Conservation (phyloP, 73 alveolate genomes). For the Effrenium voratum region DNA sequence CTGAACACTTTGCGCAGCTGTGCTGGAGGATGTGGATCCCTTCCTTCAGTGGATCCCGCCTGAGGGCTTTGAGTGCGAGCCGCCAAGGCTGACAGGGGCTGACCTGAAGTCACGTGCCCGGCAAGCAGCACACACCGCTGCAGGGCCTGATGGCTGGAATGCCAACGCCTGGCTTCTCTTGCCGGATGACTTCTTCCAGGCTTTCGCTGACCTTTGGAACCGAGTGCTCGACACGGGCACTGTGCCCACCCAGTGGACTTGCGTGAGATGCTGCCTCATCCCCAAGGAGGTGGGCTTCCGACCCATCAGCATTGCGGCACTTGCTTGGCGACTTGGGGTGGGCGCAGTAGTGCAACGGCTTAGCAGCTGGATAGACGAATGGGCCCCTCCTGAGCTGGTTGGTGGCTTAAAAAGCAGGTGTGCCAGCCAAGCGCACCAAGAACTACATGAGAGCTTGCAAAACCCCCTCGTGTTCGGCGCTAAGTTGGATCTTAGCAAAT, state of each 20-base stretch:
- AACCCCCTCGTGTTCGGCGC: background rate
- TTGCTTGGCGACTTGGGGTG: constrained; percentile 31
- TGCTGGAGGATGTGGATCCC: background rate
- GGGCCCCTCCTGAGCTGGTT: constrained; percentile 33
- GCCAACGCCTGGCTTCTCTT: constrained; percentile 1
- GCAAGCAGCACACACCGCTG: background rate
- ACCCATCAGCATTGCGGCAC: constrained; percentile 3
- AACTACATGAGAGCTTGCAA: background rate
- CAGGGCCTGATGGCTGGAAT: constrained; percentile 34
- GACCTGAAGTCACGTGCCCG: background rate
- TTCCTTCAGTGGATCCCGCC: background rate
- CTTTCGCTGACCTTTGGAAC: background rate
- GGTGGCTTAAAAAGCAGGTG: background rate
- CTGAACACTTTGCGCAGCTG: background rate
- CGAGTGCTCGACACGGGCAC: background rate
- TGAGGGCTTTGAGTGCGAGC: background rate
- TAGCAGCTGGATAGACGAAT: background rate
- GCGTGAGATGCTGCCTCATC: background rate
- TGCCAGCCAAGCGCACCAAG: background rate
- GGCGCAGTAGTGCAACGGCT: background rate
- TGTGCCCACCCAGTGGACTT: background rate
- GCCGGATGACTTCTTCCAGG: background rate
- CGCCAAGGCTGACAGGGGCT: background rate
- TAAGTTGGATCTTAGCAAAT: constrained; percentile 18
- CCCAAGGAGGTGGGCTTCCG: constrained; percentile 33